These are phyloP conservation scores for Talinum fruticosum DNA, from an alignment of 148 eudicot species.

Conservation along the genomic window DNA sequence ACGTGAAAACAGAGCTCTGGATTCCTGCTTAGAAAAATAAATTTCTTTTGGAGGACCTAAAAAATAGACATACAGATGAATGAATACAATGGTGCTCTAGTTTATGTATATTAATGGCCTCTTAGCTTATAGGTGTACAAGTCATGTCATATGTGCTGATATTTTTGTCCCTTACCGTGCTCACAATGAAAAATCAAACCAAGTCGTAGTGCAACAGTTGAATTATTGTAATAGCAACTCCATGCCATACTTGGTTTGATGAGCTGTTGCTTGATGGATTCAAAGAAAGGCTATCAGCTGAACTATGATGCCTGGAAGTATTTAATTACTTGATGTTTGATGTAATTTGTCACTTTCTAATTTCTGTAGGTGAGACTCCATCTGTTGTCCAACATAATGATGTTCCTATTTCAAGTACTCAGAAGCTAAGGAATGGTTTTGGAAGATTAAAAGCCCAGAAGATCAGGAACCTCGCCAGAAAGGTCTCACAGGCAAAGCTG, in stretches of 20 bases:
- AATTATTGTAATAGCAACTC: background rate
- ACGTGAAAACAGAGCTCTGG: background rate
- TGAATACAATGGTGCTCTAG: background rate
- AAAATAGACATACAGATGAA: background rate
- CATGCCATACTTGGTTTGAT: background rate
- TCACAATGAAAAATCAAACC: background rate
- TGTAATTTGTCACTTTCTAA: background rate
- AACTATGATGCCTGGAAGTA: background rate
- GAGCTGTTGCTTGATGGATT: background rate
- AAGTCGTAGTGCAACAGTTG: background rate
- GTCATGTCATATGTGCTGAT: too few species aligned
- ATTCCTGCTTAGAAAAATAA: background rate
- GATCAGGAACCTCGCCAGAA: slow-evolving; percentile 44
- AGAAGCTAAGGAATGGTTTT: slow-evolving; percentile 35
- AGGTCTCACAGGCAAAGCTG: slow-evolving; percentile 34
- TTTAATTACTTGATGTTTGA: background rate
- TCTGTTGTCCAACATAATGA: slow-evolving; percentile 17
- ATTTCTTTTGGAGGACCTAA: background rate
- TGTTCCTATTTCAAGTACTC: slow-evolving; percentile 17
- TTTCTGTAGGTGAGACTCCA: slow-evolving; percentile 20
- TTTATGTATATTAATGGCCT: background rate
- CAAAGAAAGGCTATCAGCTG: background rate
- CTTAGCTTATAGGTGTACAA: too few species aligned
- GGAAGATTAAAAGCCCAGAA: slow-evolving; percentile 67
- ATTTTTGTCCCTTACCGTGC: background rate